phyloP scores from a whole-genome alignment of 2,329 filamentous ascomycete genomes.

The Alternaria brassicicola region DNA sequence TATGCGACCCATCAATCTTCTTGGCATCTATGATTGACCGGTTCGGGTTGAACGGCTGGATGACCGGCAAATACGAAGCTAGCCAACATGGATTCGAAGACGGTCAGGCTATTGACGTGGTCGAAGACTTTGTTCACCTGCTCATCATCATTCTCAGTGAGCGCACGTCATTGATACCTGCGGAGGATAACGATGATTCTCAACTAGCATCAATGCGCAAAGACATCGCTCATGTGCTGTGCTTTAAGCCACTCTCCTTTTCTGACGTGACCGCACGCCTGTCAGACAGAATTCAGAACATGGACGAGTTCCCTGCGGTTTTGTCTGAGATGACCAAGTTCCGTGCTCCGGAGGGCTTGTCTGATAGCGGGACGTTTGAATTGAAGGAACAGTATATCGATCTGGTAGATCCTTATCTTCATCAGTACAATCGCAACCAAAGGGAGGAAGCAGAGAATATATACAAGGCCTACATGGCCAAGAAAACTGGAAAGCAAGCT shows the following conservation, averaged over 20 bases:
- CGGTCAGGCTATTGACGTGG: conserved; percentile 84
- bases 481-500: conserved; percentile 78
- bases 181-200: conserved; percentile 68
- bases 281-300: conserved; percentile 86
- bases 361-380: conserved; percentile 93
- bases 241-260: conserved; percentile 94
- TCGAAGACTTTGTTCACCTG: conserved; percentile 94
- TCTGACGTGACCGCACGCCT: conserved; percentile 87
- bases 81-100: conserved; percentile 78
- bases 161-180: conserved; percentile 76
- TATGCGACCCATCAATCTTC: conserved; percentile 82
- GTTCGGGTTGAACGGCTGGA: conserved; percentile 87
- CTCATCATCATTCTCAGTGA: conserved; percentile 91
- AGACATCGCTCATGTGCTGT: conserved; percentile 91
- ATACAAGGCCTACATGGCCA: conserved; percentile 85
- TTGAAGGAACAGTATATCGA: conserved; percentile 85
- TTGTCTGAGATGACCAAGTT: conserved; percentile 88
- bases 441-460: conserved; percentile 91
- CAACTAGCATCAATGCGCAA: conserved; percentile 76
- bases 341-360: conserved; percentile 86
- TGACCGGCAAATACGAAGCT: conserved; percentile 76
- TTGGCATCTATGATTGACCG: conserved; percentile 90
- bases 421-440: conserved; percentile 96
- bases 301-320: conserved; percentile 83
- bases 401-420: conserved; percentile 91